Conservation (phyloP, 495 filamentous ascomycete species). For the Rhypophila decipiens region DNA sequence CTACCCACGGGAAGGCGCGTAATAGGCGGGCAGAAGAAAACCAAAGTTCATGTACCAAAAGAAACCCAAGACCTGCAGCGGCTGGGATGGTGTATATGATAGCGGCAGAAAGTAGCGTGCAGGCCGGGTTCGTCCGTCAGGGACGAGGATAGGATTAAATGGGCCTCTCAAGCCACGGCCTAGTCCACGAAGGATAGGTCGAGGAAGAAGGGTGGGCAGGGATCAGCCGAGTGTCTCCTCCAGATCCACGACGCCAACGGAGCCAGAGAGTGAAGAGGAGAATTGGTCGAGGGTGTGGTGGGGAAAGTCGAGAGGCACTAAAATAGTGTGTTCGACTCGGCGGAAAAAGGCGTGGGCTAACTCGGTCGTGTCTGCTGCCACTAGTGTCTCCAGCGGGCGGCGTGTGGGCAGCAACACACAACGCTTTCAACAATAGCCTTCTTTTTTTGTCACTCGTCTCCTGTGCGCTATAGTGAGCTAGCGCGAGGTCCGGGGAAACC, state of each 20-base stretch:
- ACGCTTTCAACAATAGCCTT: too few relatives aligned
- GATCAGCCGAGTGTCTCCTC: conserved; percentile 5
- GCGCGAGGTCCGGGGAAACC: conserved; percentile 9
- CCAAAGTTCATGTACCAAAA: background rate
- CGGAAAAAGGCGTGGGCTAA: too few relatives aligned
- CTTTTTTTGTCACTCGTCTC: too few relatives aligned
- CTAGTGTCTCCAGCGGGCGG: conserved; percentile 2
- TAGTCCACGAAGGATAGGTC: conserved; percentile 3
- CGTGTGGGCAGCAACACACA: too few relatives aligned
- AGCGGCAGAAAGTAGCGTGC: background rate
- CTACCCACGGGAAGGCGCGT: too few relatives aligned
- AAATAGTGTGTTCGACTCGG: conserved; percentile 12
- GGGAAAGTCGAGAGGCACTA: conserved; percentile 11
- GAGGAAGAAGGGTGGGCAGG: conserved; percentile 12
- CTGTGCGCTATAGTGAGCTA: too few relatives aligned
- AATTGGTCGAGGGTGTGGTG: conserved; percentile 2
- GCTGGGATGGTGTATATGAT: background rate
- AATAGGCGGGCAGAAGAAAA: background rate
- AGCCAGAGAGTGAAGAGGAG: conserved; percentile 1
- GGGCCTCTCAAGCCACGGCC: conserved; percentile 6
- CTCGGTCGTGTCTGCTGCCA: too few relatives aligned
- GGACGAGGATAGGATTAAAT: conserved; percentile 14
- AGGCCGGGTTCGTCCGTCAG: background rate
- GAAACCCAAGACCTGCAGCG: background rate
- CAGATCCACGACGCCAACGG: conserved; percentile 8